A percentile compares a stretch with the other conserved stretches of the same genome.
Evolutionary conservation across 2,329 filamentous ascomycete species (phyloP).

Genomic region (Penicillium fuscoglaucum): DNA sequence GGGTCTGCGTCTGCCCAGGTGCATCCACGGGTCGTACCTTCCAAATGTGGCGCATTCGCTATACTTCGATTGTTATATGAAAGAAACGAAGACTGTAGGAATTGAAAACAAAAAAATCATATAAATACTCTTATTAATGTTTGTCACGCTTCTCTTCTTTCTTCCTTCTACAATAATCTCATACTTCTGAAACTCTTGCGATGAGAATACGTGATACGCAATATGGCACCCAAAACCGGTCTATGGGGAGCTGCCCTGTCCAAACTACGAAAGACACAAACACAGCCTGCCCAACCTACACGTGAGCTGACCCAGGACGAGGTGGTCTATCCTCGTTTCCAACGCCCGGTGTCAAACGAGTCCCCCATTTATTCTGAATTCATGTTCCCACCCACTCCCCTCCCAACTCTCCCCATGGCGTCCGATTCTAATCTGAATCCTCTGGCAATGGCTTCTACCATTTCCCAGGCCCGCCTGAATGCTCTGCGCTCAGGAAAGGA

Average conservation of each 20-base stretch:
- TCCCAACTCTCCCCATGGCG: conserved; percentile 18
- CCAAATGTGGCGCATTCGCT: not conserved
- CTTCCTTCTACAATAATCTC: not conserved
- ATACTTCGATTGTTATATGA: not conserved
- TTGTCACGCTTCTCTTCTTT: too few relatives aligned
- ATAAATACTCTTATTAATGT: not conserved
- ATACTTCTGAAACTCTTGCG: not conserved
- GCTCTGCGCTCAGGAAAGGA: not conserved
- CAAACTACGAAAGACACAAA: not conserved
- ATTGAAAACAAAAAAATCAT: not conserved
- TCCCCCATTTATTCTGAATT: not conserved
- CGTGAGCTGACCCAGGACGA: not conserved
- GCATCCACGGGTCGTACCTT: not conserved
- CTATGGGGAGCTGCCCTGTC: not conserved
- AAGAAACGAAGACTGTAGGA: not conserved
- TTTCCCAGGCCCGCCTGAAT: not conserved
- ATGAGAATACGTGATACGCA: not conserved
- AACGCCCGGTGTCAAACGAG: not conserved
- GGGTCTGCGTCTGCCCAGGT: too few relatives aligned
- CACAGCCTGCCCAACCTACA: not conserved
- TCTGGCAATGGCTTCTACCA: not conserved
- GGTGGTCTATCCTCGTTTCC: not conserved
- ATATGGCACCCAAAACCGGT: not conserved
- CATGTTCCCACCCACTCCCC: conserved; percentile 4
- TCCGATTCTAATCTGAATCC: conserved; percentile 2